Evolutionary conservation across 129 eudicot genomes (phyloP), one percentile per base, ranked within the genome.

Genomic region (Flaveria bidentis): DNA sequence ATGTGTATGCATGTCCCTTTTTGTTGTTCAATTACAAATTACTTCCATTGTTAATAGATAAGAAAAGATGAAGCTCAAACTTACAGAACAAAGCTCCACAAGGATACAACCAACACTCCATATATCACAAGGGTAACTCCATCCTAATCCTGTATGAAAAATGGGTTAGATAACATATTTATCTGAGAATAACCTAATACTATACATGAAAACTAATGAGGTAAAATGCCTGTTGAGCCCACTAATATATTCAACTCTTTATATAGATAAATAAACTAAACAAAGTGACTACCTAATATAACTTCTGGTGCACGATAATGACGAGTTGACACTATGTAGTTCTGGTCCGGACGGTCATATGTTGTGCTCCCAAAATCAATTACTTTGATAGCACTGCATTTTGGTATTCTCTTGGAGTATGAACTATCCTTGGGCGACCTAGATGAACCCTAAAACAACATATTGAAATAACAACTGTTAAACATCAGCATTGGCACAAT

Each of bases 231-330:
- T 30, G 5, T 4, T 5, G 5, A 30, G 5, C 36, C 36, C 36
- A 30, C 36, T 30, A 30, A 30, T 4, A 30, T 30, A 30, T 30
- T 30, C 36, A 30, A 30, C 36, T 28, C 33, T 28, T 28, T 28
- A 28, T 28, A 28, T 4, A 30, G 17, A 12, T 30, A 33, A 33
- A 10, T 36, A 46, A 64, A 49, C 20, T 18, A 12, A 0, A 51
- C 75, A 71, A 72, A 53, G 10, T 17, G 33, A 22, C 2, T 39
- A 89, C 96, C 97, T 58, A 92, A 64, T 52, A 92, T 92, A 67
- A 92, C 97, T 83, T 92, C 97, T 1, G 96, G 97, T 5, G 97
- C 97, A 9, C 97, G 89, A 63, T 92, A 92, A 69, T 89, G 96
- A 17, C 97, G 79, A 1, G 97, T 92, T 14, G 97, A 89, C 0